Evolutionary conservation across 108 stramenopile species (phyloP), one percentile per base, ranked within the genome.

Genomic region (Skeletonema marinoi): DNA sequence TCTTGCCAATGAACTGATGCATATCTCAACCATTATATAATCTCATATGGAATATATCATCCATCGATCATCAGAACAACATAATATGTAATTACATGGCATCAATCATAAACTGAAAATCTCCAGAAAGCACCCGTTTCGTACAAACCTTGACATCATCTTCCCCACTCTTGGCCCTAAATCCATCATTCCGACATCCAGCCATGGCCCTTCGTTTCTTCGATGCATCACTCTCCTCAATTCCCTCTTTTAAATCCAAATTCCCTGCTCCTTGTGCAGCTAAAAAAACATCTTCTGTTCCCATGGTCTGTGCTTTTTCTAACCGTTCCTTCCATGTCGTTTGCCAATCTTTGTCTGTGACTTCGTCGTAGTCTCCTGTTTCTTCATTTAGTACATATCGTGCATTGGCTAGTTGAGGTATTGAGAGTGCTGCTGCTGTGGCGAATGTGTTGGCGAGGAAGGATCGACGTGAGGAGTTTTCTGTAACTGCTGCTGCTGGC

Each of bases 231-330:
- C 82, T 85, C 60, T 89, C 88, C 10, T 67, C 44, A 30, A 48
- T 38, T 4, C 75, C 85, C 14, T 85, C 81, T 42, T 68, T 82
- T 44, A 80, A 50, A 54, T 89, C 73, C 6, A 77, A 8, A 68
- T 89, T 89, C 0, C 88, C 88, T 10, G 86, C 88, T 30, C 88
- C 88, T 35, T 79, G 73, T 2, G 86, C 88, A 11, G 88, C 88
- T 21, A 76, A 65, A 71, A 87, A 87, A 14, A 89, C 79, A 66
- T 89, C 85, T 25, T 87, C 86, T 10, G 56, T 66, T 0, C 51
- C 38, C 88, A 89, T 89, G 2, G 60, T 39, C 32, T 75, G 62
- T 17, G 86, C 86, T 66, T 89, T 87, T 35, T 89, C 85, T 11
- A 86, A 44, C 0, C 88, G 81, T 67, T 87, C 66, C 35, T 74